phyloP scores from a whole-genome alignment of 345 rosid genomes.

The Adansonia digitata region DNA sequence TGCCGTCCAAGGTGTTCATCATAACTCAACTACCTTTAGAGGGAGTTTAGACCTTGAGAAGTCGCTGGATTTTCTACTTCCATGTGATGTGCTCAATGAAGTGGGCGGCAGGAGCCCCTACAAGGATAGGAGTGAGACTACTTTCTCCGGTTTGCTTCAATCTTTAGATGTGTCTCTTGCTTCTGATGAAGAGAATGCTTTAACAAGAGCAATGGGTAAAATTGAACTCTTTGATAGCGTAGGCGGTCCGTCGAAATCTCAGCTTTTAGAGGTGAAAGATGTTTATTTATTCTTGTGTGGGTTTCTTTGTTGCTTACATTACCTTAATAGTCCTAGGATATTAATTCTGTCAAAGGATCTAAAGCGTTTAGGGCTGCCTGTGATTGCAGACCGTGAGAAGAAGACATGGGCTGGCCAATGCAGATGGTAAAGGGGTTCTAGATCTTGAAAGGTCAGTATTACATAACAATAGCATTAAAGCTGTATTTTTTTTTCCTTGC shows the following conservation, averaged over 20 bases:
- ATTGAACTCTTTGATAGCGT: slow-evolving; percentile 24
- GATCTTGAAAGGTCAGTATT: slow-evolving; percentile 26
- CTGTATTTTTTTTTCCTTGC: neutral
- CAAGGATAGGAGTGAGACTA: slow-evolving; percentile 19
- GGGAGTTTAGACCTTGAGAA: slow-evolving; percentile 31
- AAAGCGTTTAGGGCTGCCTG: slow-evolving; percentile 2
- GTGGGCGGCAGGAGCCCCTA: slow-evolving; percentile 14
- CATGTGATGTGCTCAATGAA: slow-evolving; percentile 29
- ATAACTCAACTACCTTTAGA: slow-evolving; percentile 18
- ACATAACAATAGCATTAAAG: neutral
- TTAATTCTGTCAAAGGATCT: slow-evolving; percentile 4
- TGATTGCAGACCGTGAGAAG: slow-evolving; percentile 20
- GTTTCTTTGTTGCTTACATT: neutral
- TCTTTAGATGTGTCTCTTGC: slow-evolving; percentile 15
- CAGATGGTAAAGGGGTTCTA: slow-evolving; percentile 6
- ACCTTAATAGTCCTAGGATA: neutral
- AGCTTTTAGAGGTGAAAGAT: slow-evolving; percentile 19
- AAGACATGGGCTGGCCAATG: neutral
- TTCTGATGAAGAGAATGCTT: slow-evolving; percentile 24
- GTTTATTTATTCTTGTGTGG: neutral
- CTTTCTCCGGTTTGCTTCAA: slow-evolving; percentile 20
- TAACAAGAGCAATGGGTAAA: slow-evolving; percentile 25
- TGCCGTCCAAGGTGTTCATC: slow-evolving; percentile 14
- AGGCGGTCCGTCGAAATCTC: slow-evolving; percentile 18
- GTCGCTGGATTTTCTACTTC: slow-evolving; percentile 26